Conservation (phyloP, 768 basidiomycete species). For the Mycena rosella region DNA sequence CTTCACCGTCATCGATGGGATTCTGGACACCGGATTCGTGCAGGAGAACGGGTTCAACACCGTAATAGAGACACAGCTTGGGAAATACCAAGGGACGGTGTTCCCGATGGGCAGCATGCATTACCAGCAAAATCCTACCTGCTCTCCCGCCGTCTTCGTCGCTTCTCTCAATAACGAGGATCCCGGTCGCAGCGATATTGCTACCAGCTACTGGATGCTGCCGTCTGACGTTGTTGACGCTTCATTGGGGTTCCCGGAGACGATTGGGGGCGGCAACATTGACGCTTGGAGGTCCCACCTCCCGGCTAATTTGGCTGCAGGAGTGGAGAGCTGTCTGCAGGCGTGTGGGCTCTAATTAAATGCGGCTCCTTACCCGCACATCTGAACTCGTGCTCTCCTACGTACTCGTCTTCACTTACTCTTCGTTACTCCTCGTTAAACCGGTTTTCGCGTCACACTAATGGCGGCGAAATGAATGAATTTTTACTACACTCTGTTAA, state of each 20-base stretch:
- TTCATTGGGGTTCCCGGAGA: neutral
- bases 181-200: slow-evolving; percentile 10
- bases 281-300: slow-evolving; percentile 7
- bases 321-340: neutral
- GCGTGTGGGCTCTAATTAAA: neutral
- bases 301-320: slow-evolving; percentile 1
- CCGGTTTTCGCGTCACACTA: too few relatives aligned
- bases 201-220: neutral
- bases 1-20: slow-evolving; percentile 5
- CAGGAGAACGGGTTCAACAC: neutral
- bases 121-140: slow-evolving; percentile 2
- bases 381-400: too few relatives aligned
- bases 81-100: neutral
- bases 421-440: too few relatives aligned
- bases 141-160: neutral
- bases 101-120: neutral
- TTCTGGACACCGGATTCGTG: slow-evolving; percentile 1
- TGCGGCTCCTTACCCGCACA: too few relatives aligned
- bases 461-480: too few relatives aligned
- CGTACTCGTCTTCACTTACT: neutral
- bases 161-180: neutral
- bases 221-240: neutral
- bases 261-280: neutral
- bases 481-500: too few relatives aligned
- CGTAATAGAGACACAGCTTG: neutral